These are phyloP conservation scores for Mixia osmundae DNA, from an alignment of 1,284 basidiomycete species.

Conservation along the genomic window DNA sequence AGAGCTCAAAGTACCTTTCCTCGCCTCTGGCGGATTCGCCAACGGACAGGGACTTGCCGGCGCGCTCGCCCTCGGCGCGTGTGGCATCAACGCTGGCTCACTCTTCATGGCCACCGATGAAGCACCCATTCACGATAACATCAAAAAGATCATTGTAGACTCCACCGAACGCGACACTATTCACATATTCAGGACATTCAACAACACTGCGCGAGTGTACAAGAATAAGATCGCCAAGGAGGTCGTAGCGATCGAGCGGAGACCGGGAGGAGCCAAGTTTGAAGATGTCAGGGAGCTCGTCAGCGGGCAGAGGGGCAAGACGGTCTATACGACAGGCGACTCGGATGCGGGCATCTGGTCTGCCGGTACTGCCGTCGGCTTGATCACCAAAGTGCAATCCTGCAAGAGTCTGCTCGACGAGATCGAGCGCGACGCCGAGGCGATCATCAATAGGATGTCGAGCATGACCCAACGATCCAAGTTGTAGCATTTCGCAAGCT, in stretches of 20 bases:
- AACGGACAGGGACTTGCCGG: conserved; percentile 48
- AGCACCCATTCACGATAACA: conserved; percentile 46
- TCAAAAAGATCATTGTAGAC: conserved; percentile 70
- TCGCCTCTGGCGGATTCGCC: conserved; percentile 38
- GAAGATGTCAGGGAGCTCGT: conserved; percentile 30
- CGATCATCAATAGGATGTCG: conserved; percentile 35
- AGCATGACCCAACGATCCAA: too few species aligned
- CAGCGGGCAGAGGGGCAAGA: conserved; percentile 41
- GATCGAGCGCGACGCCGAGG: conserved; percentile 56
- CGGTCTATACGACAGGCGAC: conserved; percentile 68
- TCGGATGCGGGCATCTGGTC: conserved; percentile 70
- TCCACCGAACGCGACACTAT: conserved; percentile 52
- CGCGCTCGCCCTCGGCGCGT: conserved; percentile 55
- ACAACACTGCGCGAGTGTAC: conserved; percentile 70
- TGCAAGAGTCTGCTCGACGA: conserved; percentile 47
- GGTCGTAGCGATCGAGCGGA: conserved; percentile 55
- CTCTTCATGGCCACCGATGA: conserved; percentile 14
- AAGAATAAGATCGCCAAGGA: conserved; percentile 59
- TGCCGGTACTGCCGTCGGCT: conserved; percentile 45
- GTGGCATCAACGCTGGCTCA: conserved; percentile 43
- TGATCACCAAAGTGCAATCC: conserved; percentile 68
- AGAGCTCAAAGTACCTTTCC: conserved; percentile 60
- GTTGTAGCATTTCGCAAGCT: too few species aligned
- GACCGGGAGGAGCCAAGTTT: conserved; percentile 66
- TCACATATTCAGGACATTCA: conserved; percentile 55